Evolutionary conservation across 306 rosid species (phyloP).

Genomic region (Ammopiptanthus mongolicus): DNA sequence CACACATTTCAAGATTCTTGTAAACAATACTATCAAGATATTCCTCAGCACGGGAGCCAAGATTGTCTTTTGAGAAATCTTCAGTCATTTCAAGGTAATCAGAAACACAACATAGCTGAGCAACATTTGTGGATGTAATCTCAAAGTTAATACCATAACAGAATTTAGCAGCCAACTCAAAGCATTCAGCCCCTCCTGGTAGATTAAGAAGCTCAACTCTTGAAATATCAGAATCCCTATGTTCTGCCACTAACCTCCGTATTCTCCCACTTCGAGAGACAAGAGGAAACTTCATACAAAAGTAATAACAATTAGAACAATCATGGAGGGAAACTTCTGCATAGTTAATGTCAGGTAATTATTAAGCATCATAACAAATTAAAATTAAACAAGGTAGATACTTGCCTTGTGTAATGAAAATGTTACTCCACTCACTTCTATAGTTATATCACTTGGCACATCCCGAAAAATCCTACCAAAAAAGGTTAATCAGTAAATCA

Average conservation of each 20-base stretch:
- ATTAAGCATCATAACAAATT: conserved; percentile 1
- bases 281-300: conserved; percentile 82
- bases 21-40: conserved; percentile 73
- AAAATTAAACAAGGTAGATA: neutral
- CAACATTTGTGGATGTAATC: conserved; percentile 79
- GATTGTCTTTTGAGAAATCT: conserved; percentile 87
- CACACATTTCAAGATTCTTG: conserved; percentile 93
- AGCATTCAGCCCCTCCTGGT: conserved; percentile 91
- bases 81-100: conserved; percentile 96
- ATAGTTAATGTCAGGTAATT: neutral
- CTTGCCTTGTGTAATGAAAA: conserved; percentile 86
- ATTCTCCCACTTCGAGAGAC: conserved; percentile 96
- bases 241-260: conserved; percentile 84
- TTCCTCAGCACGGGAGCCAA: conserved; percentile 78
- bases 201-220: conserved; percentile 86
- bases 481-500: conserved; percentile 22
- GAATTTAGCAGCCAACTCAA: conserved; percentile 92
- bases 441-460: conserved; percentile 91
- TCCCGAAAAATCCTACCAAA: conserved; percentile 98
- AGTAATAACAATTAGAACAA: conserved; percentile 13
- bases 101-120: conserved; percentile 79
- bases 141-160: conserved; percentile 96
- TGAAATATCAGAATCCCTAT: conserved; percentile 85
- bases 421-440: conserved; percentile 71
- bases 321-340: neutral